phyloP scores from a whole-genome alignment of 2,329 filamentous ascomycete genomes.

The Dothideomycetidae sp. region DNA sequence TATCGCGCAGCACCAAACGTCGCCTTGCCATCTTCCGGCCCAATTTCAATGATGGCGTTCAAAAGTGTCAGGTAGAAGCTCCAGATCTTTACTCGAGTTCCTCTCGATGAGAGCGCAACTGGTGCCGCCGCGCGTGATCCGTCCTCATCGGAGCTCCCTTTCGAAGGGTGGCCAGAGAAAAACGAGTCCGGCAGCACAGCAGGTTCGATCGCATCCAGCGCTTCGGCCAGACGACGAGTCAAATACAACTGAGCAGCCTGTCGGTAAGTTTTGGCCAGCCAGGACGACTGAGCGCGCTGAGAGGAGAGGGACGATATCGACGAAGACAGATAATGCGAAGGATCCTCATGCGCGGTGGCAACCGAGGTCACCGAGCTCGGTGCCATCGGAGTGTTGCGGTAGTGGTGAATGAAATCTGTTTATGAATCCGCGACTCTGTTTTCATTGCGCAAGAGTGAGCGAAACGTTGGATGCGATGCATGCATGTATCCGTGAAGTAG shows the following conservation, averaged over 20 bases:
- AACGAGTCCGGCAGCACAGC: slow-evolving; percentile 50
- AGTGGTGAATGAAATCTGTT: too few species aligned
- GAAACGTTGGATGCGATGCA: too few species aligned
- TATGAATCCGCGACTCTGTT: too few species aligned
- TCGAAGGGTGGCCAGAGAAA: slow-evolving; percentile 24
- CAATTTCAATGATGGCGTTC: slow-evolving; percentile 80
- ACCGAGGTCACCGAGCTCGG: slow-evolving; percentile 15
- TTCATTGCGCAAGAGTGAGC: too few species aligned
- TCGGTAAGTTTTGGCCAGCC: slow-evolving; percentile 84
- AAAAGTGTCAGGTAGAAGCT: slow-evolving; percentile 88
- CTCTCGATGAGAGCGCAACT: slow-evolving; percentile 63
- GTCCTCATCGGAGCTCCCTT: slow-evolving; percentile 30
- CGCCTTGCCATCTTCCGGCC: slow-evolving; percentile 76
- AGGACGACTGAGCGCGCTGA: slow-evolving; percentile 50
- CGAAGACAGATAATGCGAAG: slow-evolving; percentile 46
- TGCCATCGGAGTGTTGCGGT: too few species aligned
- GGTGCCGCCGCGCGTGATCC: slow-evolving; percentile 40
- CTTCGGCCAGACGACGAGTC: slow-evolving; percentile 83
- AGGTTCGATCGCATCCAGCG: slow-evolving; percentile 69
- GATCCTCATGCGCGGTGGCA: slow-evolving; percentile 35
- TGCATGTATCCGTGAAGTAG: too few species aligned
- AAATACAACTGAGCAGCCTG: slow-evolving; percentile 89
- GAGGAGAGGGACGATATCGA: slow-evolving; percentile 58
- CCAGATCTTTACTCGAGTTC: slow-evolving; percentile 89
- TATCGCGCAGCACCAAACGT: slow-evolving; percentile 77